Base-by-base conservation (phyloP, 2,329 filamentous ascomycete species). In the Bipolaris victoriae region DNA sequence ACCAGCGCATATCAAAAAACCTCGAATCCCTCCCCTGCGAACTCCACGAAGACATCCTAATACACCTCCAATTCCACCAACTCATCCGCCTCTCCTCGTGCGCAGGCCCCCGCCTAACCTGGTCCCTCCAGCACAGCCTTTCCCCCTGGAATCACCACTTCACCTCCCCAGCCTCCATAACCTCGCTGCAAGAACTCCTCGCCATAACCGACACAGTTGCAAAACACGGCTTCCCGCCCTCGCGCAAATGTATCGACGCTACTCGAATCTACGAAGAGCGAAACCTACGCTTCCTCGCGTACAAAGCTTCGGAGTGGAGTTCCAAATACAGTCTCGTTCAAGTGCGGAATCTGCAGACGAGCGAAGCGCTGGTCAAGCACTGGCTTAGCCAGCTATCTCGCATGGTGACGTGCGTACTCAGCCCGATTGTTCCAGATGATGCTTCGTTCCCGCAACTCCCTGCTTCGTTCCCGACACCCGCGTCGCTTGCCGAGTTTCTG, bases 21-120 rank as follows among this genome's bases (percentile, higher is more conserved):
- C 43, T 61, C 0, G 61, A 61, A 13, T 60, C 52, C 10, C 35
- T 64, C 1, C 59, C 62, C 2, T 52, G 48, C 24, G 58, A 58
- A 29, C 52, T 61, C 5, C 55, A 58, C 26, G 49, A 40, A 11
- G 29, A 24, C 7, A 37, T 61, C 18, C 33, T 61, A 3, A 18
- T 11, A 5, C 51, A 49, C 10, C 51, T 61, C 6, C 47, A 61
- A n/a, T 61, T 58, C 29, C 40, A 47, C 18, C 50, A 61, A 24
- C 51, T 61, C 13, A 49, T 61, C 13, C 55, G 50, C 7, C 39
- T 61, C 13, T 61, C 51, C 6, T 26, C 33, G 7, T 45, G 29
- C 46, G 58, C 58, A 16, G 51, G 58, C 2, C 31, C 58, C 5
- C 47, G 55, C 13, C 37, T 61, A 15, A 46, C 22, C n/a, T 61